phyloP scores from a whole-genome alignment of 2,329 filamentous ascomycete species.

The Gaeumannomyces tritici region DNA sequence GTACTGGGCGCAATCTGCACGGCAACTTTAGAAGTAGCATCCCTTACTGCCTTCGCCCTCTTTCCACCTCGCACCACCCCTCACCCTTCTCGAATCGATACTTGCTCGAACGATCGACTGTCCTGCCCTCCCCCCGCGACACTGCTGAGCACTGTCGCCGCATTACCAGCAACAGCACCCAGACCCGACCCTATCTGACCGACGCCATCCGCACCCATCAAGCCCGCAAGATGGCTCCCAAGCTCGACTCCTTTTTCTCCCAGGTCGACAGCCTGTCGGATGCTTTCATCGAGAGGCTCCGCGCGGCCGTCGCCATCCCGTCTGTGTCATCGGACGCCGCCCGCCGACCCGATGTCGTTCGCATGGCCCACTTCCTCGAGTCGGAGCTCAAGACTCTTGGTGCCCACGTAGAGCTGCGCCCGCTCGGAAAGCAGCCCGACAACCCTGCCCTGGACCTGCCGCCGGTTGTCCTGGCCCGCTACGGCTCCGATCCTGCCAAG shows the following conservation, averaged over 20 bases:
- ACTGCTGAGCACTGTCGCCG: background rate
- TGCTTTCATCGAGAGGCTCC: constrained; percentile 80
- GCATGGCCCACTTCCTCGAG: constrained; percentile 90
- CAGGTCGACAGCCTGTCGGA: constrained; percentile 75
- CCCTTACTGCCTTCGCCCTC: background rate
- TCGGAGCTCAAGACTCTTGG: constrained; percentile 75
- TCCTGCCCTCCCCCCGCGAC: background rate
- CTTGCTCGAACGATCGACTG: background rate
- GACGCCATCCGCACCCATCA: constrained; percentile 46
- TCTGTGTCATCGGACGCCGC: constrained; percentile 90
- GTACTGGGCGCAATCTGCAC: background rate
- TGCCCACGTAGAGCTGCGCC: constrained; percentile 76
- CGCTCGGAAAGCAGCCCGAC: constrained; percentile 83
- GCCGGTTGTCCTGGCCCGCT: constrained; percentile 83
- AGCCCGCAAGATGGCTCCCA: constrained; percentile 73
- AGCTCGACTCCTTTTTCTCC: constrained; percentile 87
- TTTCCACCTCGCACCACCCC: background rate
- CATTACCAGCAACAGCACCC: background rate
- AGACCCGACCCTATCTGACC: constrained; percentile 37
- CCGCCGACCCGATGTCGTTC: constrained; percentile 82
- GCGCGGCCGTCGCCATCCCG: constrained; percentile 89
- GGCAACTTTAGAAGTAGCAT: background rate
- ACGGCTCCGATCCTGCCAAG: constrained; percentile 87
- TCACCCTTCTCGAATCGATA: background rate
- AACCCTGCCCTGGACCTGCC: constrained; percentile 86